phyloP scores from a whole-genome alignment of 2,329 filamentous ascomycete species.

The Aciculosporium take region DNA sequence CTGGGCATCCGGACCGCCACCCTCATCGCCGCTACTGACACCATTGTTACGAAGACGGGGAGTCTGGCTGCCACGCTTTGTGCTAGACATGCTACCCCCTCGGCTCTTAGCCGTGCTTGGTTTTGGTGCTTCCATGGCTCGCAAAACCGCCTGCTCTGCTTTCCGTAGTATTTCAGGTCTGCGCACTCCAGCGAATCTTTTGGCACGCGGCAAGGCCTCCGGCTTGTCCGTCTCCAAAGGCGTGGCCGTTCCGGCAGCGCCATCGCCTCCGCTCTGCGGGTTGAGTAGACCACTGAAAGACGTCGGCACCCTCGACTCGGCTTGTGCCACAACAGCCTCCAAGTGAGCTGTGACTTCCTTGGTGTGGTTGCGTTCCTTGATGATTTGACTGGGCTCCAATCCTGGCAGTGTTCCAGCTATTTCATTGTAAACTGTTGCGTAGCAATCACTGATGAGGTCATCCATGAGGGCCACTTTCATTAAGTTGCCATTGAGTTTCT shows the following conservation, averaged over 20 bases:
- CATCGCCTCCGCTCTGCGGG: conserved; percentile 25
- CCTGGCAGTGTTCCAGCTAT: conserved; percentile 46
- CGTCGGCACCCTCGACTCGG: conserved; percentile 17
- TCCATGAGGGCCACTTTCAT: conserved; percentile 81
- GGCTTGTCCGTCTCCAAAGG: conserved; percentile 26
- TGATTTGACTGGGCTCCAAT: conserved; percentile 30
- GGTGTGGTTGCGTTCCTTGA: conserved; percentile 30
- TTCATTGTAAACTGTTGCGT: conserved; percentile 60
- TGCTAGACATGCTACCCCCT: conserved; percentile 36
- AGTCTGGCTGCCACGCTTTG: conserved; percentile 28
- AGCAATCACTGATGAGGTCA: conserved; percentile 85
- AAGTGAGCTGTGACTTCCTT: conserved; percentile 26
- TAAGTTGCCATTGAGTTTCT: conserved; percentile 67
- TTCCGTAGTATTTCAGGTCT: conserved; percentile 45
- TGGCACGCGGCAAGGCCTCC: conserved; percentile 24
- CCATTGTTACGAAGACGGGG: conserved; percentile 23
- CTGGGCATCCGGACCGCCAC: conserved; percentile 27
- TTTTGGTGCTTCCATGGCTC: conserved; percentile 35
- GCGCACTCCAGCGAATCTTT: conserved; percentile 30
- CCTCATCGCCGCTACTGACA: conserved; percentile 25
- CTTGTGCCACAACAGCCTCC: conserved; percentile 19
- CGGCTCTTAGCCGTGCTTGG: conserved; percentile 30
- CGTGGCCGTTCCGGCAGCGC: conserved; percentile 18
- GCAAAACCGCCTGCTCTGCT: conserved; percentile 43
- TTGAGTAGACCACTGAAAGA: conserved; percentile 30